Conservation (phyloP, 768 basidiomycete species). For the Trichaptum fuscoviolaceum region DNA sequence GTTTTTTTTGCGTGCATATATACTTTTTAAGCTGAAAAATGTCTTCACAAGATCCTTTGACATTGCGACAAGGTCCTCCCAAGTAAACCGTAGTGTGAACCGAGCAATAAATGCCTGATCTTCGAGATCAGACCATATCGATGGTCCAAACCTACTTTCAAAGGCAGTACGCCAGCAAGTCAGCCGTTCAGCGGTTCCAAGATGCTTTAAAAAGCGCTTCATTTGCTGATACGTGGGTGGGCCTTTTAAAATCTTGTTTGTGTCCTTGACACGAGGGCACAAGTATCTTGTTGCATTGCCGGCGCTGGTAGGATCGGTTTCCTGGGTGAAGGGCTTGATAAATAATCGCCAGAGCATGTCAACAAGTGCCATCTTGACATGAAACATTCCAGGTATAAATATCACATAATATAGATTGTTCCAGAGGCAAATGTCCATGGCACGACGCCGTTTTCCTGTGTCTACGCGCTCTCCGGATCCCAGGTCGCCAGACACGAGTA, state of each 20-base stretch:
- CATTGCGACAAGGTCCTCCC: conserved; percentile 21
- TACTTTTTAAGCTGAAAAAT: conserved; percentile 14
- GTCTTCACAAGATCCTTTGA: conserved; percentile 18
- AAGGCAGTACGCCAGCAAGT: conserved; percentile 24
- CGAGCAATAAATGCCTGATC: conserved; percentile 3
- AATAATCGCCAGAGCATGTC: conserved; percentile 23
- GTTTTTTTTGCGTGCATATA: not conserved
- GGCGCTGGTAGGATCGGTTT: conserved; percentile 17
- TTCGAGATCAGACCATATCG: not conserved
- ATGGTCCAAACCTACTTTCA: conserved; percentile 10
- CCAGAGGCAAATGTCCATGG: conserved; percentile 25
- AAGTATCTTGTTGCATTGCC: conserved; percentile 19
- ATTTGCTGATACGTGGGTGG: conserved; percentile 33
- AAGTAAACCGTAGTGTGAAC: conserved; percentile 19
- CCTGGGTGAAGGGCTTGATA: conserved; percentile 15
- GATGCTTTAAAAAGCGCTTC: conserved; percentile 31
- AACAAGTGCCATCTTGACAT: conserved; percentile 26
- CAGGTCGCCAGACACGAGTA: conserved; percentile 20
- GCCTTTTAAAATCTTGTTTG: conserved; percentile 20
- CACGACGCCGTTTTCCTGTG: conserved; percentile 14
- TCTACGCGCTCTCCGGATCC: conserved; percentile 17
- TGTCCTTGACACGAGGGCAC: conserved; percentile 24
- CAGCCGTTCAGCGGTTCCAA: conserved; percentile 21
- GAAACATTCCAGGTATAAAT: conserved; percentile 23
- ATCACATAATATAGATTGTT: conserved; percentile 23